Conservation (phyloP, 352 stramenopile species). For the Globisporangium spinosum region DNA sequence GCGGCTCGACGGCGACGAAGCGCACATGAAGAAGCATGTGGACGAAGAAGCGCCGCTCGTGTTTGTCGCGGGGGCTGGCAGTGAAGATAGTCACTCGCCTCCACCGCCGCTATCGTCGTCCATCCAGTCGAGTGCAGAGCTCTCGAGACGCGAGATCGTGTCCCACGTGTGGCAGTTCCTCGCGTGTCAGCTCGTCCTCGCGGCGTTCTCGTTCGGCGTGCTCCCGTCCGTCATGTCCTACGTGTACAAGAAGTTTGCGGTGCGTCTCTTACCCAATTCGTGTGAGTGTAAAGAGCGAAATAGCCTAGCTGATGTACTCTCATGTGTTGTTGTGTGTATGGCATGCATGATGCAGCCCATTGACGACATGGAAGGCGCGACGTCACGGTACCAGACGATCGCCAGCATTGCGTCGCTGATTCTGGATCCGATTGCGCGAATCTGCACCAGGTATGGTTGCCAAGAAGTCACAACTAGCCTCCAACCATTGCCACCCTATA, state of each 20-base stretch:
- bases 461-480: not conserved
- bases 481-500: not conserved
- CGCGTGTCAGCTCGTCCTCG: conserved; percentile 48
- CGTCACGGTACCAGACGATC: conserved; percentile 49
- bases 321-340: not conserved
- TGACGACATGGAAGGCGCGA: conserved; percentile 32
- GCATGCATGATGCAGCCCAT: conserved; percentile 22
- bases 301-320: not conserved
- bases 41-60: conserved; percentile 33
- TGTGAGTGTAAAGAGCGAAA: not conserved
- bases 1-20: conserved; percentile 9
- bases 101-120: not conserved
- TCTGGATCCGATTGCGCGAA: conserved; percentile 42
- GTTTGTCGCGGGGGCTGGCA: not conserved
- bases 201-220: conserved; percentile 60
- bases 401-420: conserved; percentile 50
- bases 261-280: conserved; percentile 11
- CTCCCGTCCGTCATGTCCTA: conserved; percentile 71
- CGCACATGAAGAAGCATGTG: not conserved
- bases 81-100: not conserved
- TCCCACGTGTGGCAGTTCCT: conserved; percentile 47
- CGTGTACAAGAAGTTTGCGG: conserved; percentile 67
- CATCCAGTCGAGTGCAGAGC: conserved; percentile 3
- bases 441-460: conserved; percentile 32
- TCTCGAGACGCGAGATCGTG: conserved; percentile 28